Evolutionary conservation across 2,329 filamentous ascomycete species (phyloP).

Genomic region (Sclerotinia borealis): DNA sequence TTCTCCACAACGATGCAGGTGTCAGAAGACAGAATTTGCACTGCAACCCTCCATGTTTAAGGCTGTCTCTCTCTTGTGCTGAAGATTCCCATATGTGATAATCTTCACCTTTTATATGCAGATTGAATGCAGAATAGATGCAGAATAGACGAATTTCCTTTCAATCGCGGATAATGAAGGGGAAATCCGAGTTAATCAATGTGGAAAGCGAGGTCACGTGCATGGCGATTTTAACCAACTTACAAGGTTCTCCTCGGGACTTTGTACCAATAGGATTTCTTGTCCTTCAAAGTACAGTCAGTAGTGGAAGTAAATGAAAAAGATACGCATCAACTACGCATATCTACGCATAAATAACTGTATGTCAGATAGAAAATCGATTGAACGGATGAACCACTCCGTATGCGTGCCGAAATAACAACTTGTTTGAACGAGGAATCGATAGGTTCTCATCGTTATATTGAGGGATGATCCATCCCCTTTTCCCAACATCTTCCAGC

Average conservation of each 20-base stretch:
- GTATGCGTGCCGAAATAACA: not conserved
- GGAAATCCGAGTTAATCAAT: constrained; percentile 8
- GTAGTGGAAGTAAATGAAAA: not conserved
- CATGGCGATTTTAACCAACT: not conserved
- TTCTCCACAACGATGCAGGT: constrained; percentile 7
- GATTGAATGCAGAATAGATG: not conserved
- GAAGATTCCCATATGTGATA: not conserved
- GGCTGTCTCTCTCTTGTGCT: not conserved
- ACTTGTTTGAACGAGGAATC: not conserved
- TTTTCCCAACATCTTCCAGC: constrained; percentile 1
- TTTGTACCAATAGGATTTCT: constrained; percentile 2
- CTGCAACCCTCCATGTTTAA: not conserved
- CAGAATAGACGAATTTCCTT: not conserved
- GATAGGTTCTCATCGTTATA: constrained; percentile 3
- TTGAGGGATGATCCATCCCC: not conserved
- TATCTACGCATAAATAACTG: constrained; percentile 8
- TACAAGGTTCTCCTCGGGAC: too few relatives aligned
- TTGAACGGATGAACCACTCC: constrained; percentile 8
- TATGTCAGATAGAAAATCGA: constrained; percentile 12
- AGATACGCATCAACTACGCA: constrained; percentile 6
- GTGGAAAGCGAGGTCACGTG: not conserved
- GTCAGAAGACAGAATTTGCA: not conserved
- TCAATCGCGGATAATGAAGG: constrained; percentile 1
- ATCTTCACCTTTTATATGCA: constrained; percentile 3
- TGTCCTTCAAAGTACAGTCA: not conserved